phyloP scores from a whole-genome alignment of 306 rosid species.

The Inga oerstediana region DNA sequence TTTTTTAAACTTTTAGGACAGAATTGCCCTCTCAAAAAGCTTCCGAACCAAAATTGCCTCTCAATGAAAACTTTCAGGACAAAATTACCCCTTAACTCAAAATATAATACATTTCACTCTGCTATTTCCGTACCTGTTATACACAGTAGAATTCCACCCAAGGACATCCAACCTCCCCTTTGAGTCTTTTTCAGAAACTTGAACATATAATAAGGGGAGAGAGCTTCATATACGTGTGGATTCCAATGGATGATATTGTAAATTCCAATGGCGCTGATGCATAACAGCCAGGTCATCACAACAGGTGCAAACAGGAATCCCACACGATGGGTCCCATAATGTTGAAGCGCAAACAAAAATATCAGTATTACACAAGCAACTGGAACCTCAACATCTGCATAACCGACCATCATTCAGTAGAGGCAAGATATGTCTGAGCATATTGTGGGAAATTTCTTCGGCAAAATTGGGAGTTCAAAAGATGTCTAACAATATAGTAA shows the following conservation, averaged over 20 bases:
- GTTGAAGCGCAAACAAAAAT: conserved; percentile 87
- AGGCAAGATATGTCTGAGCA: neutral
- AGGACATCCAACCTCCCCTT: conserved; percentile 94
- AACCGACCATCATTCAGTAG: conserved; percentile 36
- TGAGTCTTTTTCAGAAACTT: conserved; percentile 84
- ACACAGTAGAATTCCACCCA: conserved; percentile 89
- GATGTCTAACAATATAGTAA: too few species aligned
- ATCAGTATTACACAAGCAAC: conserved; percentile 82
- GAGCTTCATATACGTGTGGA: conserved; percentile 86
- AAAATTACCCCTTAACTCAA: too few species aligned
- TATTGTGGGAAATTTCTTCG: neutral
- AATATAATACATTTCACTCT: conserved; percentile 17
- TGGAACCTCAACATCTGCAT: conserved; percentile 93
- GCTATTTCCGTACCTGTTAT: conserved; percentile 76
- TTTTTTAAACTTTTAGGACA: too few species aligned
- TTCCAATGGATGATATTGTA: conserved; percentile 91
- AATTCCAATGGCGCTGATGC: conserved; percentile 86
- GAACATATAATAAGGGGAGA: conserved; percentile 94
- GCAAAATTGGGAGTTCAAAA: neutral
- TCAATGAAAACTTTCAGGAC: too few species aligned
- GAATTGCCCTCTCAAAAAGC: too few species aligned
- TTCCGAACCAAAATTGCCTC: too few species aligned
- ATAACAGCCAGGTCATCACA: conserved; percentile 85
- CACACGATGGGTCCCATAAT: conserved; percentile 90
- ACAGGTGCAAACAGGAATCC: conserved; percentile 92